Percentiles rank a stretch among this genome's conserved stretches.
Conservation (phyloP, 1,284 basidiomycete genomes). For the Microbotryum saponariae region DNA sequence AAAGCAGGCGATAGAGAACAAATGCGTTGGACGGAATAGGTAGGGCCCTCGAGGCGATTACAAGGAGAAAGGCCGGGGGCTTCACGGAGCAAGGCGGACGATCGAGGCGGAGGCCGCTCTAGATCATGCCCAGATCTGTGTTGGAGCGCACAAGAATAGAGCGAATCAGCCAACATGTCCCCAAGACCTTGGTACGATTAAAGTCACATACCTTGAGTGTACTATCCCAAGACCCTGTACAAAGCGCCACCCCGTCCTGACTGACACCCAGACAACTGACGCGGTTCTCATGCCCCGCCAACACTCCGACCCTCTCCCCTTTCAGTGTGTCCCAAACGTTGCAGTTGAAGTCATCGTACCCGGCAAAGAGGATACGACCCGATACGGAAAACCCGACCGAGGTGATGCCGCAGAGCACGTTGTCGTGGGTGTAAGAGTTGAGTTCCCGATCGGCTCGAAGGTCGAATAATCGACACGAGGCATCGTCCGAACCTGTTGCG, state of each 20-base stretch:
- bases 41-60: no score
- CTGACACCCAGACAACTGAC: constrained; percentile 94
- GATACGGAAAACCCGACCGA: constrained; percentile 97
- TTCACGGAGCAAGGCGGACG: no score
- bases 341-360: constrained; percentile 99
- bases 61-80: no score
- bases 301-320: constrained; percentile 91
- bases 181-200: no score
- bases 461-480: constrained; percentile 94
- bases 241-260: constrained; percentile 92
- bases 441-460: constrained; percentile 94
- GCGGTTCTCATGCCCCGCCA: constrained; percentile 95
- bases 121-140: no score
- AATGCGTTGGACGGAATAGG: no score
- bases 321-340: constrained; percentile 99
- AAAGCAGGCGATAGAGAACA: no score
- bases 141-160: no score
- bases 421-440: constrained; percentile 94
- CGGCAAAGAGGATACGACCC: constrained; percentile 92
- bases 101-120: no score
- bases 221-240: constrained; percentile 97
- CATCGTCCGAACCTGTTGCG: constrained; percentile 97
- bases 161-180: no score
- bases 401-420: constrained; percentile 96
- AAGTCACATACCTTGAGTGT: constrained; percentile 69